Conservation (phyloP, 2,329 filamentous ascomycete species). For the Monosporascus sp. region DNA sequence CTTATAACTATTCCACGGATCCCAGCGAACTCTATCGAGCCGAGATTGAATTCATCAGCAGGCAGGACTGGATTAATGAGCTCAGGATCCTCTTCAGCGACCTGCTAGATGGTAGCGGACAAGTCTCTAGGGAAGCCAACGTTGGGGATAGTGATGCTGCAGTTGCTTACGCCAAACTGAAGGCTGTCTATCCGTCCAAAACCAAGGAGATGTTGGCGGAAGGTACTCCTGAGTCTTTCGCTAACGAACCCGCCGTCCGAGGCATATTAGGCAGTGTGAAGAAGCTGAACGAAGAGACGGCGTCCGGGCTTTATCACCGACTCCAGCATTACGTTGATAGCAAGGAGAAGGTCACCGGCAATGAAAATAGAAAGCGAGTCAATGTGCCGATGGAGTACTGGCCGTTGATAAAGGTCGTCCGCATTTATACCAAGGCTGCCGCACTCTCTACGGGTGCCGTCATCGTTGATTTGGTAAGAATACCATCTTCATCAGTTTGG, state of each 20-base stretch:
- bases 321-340: constrained; percentile 26
- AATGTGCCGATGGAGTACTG: constrained; percentile 19
- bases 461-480: constrained; percentile 28
- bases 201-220: constrained; percentile 23
- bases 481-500: not conserved
- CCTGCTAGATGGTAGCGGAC: constrained; percentile 16
- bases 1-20: constrained; percentile 23
- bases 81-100: constrained; percentile 18
- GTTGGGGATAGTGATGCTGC: constrained; percentile 20
- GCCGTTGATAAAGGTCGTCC: constrained; percentile 46
- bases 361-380: constrained; percentile 4
- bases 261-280: constrained; percentile 21
- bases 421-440: constrained; percentile 29
- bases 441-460: constrained; percentile 31
- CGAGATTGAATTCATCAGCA: constrained; percentile 23
- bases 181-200: constrained; percentile 21
- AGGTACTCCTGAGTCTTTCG: constrained; percentile 13
- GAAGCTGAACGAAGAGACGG: constrained; percentile 12
- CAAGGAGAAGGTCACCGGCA: constrained; percentile 20
- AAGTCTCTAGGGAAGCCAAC: constrained; percentile 15
- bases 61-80: constrained; percentile 20
- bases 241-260: constrained; percentile 16
- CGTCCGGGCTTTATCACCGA: constrained; percentile 16
- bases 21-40: constrained; percentile 19
- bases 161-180: constrained; percentile 23